These are phyloP conservation scores for Apophysomyces variabilis DNA, from an alignment of 371 early-diverging fungal genomes.

Conservation along the genomic window DNA sequence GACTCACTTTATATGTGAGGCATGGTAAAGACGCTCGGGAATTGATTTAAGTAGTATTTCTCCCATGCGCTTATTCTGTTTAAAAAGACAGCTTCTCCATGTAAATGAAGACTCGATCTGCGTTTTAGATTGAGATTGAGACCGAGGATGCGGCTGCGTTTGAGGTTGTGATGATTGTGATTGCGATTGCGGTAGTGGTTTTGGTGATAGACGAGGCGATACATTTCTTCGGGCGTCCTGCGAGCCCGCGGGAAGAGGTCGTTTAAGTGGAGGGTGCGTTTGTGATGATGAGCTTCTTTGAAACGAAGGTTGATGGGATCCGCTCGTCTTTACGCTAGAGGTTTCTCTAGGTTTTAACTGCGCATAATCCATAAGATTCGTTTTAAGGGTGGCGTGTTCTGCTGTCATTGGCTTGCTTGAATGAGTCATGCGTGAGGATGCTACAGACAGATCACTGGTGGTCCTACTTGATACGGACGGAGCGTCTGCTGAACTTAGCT, in stretches of 20 bases:
- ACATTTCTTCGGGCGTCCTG: constrained; percentile 3
- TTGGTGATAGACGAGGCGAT: neutral
- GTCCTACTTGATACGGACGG: neutral
- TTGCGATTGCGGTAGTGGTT: neutral
- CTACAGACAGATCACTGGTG: neutral
- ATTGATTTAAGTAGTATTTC: neutral
- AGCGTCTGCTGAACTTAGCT: neutral
- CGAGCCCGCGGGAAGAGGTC: neutral
- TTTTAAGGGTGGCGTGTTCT: neutral
- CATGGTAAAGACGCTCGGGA: neutral
- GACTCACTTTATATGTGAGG: neutral
- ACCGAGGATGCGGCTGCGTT: too few relatives aligned
- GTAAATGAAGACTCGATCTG: neutral
- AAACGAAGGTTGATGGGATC: neutral
- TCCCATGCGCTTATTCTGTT: neutral
- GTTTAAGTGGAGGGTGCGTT: neutral
- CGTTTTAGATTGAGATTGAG: too few relatives aligned
- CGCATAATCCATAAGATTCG: neutral
- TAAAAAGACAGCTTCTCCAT: neutral
- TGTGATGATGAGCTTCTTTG: constrained; percentile 1
- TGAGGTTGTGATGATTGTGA: too few relatives aligned
- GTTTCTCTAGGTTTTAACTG: too few relatives aligned
- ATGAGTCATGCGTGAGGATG: neutral
- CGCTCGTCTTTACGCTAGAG: too few relatives aligned
- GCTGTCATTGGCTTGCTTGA: neutral